phyloP scores from a whole-genome alignment of 306 rosid genomes.

The Urtica urens region DNA sequence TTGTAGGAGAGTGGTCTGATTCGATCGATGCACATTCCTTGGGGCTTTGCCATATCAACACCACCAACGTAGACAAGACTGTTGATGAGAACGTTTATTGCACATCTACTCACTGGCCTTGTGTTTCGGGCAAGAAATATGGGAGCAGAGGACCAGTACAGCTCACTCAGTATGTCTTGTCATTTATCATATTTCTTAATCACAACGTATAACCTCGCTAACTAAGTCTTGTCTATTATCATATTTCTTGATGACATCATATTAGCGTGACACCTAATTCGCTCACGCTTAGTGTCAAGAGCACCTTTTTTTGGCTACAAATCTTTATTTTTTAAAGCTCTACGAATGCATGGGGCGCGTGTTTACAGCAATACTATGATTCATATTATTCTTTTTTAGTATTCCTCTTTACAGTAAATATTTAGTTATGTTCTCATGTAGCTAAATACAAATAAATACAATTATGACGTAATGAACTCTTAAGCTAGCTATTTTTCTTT shows the following conservation, averaged over 20 bases:
- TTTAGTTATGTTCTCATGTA: no score
- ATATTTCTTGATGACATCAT: background rate
- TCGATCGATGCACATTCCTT: conserved; percentile 48
- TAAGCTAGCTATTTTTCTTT: no score
- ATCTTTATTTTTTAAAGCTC: background rate
- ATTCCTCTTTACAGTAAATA: no score
- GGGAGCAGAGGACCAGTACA: conserved; percentile 58
- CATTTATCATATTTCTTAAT: background rate
- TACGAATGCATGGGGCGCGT: background rate
- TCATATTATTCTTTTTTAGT: no score
- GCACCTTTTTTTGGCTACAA: no score
- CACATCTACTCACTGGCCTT: conserved; percentile 6
- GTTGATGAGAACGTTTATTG: conserved; percentile 14
- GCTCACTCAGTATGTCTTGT: conserved; percentile 21
- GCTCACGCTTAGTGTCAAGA: no score
- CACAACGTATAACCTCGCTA: background rate
- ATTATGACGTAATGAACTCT: no score
- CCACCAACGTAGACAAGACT: background rate
- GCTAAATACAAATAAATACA: no score
- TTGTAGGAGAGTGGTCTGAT: conserved; percentile 31
- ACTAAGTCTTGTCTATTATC: no score
- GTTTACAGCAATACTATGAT: no score
- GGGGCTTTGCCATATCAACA: conserved; percentile 53
- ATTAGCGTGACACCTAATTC: no score
- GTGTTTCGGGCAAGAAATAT: conserved; percentile 40